Conservation (phyloP, 2,329 filamentous ascomycete species). For the Diaporthe vexans region DNA sequence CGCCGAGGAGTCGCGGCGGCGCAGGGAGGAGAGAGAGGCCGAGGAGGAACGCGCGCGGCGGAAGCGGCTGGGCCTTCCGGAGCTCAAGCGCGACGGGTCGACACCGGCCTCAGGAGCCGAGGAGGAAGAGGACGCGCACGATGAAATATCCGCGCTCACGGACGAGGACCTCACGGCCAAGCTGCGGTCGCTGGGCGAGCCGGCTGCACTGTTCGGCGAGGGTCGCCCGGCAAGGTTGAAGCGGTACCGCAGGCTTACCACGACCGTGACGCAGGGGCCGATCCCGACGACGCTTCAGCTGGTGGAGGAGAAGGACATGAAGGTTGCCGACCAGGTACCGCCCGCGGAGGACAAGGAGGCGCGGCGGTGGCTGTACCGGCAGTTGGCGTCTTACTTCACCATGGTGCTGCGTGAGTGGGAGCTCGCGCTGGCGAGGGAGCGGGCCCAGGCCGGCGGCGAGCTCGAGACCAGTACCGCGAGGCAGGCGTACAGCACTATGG, state of each 20-base stretch:
- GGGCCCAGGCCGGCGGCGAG: constrained; percentile 50
- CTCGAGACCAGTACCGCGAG: constrained; percentile 81
- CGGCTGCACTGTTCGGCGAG: constrained; percentile 85
- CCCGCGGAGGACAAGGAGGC: constrained; percentile 73
- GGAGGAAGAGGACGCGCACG: constrained; percentile 53
- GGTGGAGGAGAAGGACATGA: constrained; percentile 90
- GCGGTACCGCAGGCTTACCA: constrained; percentile 77
- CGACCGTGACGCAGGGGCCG: constrained; percentile 78
- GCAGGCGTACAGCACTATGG: constrained; percentile 86
- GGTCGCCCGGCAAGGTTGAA: constrained; percentile 76
- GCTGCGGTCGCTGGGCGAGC: constrained; percentile 80
- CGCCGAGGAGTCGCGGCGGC: constrained; percentile 81
- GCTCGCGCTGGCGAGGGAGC: constrained; percentile 78
- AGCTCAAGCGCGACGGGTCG: constrained; percentile 63
- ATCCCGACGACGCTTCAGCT: constrained; percentile 88
- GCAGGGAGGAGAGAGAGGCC: constrained; percentile 79
- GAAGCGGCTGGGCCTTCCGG: constrained; percentile 84
- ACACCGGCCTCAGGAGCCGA: constrained; percentile 37
- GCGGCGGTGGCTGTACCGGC: constrained; percentile 82
- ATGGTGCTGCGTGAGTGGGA: constrained; percentile 95
- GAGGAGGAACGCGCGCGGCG: constrained; percentile 80
- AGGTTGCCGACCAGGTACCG: constrained; percentile 75
- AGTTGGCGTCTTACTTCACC: constrained; percentile 95
- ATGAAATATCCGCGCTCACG: constrained; percentile 71
- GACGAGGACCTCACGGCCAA: constrained; percentile 79